A percentile compares a stretch with the other conserved stretches of the same genome.
These are phyloP conservation scores for Botryotinia convoluta DNA, from an alignment of 2,329 filamentous ascomycete genomes.

Conservation along the genomic window DNA sequence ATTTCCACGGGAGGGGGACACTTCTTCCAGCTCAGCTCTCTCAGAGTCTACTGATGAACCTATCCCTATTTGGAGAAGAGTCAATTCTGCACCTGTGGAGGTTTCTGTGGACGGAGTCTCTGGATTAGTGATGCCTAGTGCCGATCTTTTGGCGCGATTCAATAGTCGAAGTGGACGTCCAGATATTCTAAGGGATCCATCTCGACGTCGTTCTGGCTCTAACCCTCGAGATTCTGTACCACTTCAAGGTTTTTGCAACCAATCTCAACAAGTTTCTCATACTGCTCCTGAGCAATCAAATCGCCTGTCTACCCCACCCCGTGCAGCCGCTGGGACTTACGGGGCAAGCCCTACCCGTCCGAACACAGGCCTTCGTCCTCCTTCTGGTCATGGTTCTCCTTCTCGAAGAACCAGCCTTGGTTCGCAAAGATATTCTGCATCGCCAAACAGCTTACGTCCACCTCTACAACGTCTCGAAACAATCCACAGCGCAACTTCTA, in stretches of 20 bases:
- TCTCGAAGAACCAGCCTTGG: background rate
- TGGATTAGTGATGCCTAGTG: slow-evolving; percentile 29
- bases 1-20: slow-evolving; percentile 6
- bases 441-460: slow-evolving; percentile 40
- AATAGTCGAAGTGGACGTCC: slow-evolving; percentile 37
- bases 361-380: slow-evolving; percentile 5
- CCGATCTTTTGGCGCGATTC: slow-evolving; percentile 36
- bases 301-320: slow-evolving; percentile 22
- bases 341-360: slow-evolving; percentile 18
- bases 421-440: slow-evolving; percentile 22
- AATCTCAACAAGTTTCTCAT: slow-evolving; percentile 17
- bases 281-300: slow-evolving; percentile 4
- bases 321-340: slow-evolving; percentile 23
- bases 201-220: slow-evolving; percentile 30
- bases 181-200: slow-evolving; percentile 31
- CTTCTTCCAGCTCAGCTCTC: background rate
- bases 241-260: background rate
- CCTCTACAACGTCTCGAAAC: slow-evolving; percentile 55
- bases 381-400: slow-evolving; percentile 15
- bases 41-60: background rate
- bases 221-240: slow-evolving; percentile 8
- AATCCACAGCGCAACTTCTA: slow-evolving; percentile 46
- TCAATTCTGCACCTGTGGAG: slow-evolving; percentile 28
- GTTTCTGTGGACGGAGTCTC: background rate
- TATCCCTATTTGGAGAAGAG: slow-evolving; percentile 24